Evolutionary conservation across 352 stramenopile species (phyloP).

Genomic region (Globisporangium yorkense): DNA sequence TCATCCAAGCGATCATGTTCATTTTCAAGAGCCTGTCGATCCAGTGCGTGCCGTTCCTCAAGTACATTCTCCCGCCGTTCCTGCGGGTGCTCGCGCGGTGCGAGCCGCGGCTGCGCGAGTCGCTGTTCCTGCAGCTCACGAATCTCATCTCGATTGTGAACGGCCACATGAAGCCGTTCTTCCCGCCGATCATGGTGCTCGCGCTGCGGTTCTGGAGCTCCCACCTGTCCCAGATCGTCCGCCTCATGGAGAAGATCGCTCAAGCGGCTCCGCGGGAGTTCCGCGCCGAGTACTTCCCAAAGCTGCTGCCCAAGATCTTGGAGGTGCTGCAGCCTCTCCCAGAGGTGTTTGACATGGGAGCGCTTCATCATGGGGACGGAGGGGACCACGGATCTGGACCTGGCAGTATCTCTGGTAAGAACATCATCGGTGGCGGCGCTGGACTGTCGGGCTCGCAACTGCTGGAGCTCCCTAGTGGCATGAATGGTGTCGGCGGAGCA

Average conservation of each 20-base stretch:
- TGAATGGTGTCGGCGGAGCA: not conserved
- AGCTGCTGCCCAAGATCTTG: slow-evolving; percentile 85
- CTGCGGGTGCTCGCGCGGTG: slow-evolving; percentile 90
- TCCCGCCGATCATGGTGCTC: slow-evolving; percentile 95
- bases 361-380: slow-evolving; percentile 20
- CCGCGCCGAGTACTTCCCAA: slow-evolving; percentile 78
- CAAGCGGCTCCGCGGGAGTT: slow-evolving; percentile 76
- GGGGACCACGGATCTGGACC: slow-evolving; percentile 16
- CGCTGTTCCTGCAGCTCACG: slow-evolving; percentile 95
- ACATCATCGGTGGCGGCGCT: not conserved
- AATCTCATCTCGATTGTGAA: slow-evolving; percentile 95
- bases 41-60: slow-evolving; percentile 95
- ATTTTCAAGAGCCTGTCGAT: slow-evolving; percentile 97
- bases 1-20: slow-evolving; percentile 98
- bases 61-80: slow-evolving; percentile 97
- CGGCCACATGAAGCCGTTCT: slow-evolving; percentile 95
- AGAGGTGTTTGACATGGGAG: slow-evolving; percentile 57
- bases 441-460: slow-evolving; percentile 3
- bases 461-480: slow-evolving; percentile 1
- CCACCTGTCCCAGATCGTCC: slow-evolving; percentile 94
- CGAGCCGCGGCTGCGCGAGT: slow-evolving; percentile 91
- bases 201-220: slow-evolving; percentile 95
- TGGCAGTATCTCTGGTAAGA: not conserved
- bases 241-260: slow-evolving; percentile 90
- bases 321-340: slow-evolving; percentile 79